Evolutionary conservation across 169 alveolate species (phyloP).

Genomic region (Plasmodium knowlesi): DNA sequence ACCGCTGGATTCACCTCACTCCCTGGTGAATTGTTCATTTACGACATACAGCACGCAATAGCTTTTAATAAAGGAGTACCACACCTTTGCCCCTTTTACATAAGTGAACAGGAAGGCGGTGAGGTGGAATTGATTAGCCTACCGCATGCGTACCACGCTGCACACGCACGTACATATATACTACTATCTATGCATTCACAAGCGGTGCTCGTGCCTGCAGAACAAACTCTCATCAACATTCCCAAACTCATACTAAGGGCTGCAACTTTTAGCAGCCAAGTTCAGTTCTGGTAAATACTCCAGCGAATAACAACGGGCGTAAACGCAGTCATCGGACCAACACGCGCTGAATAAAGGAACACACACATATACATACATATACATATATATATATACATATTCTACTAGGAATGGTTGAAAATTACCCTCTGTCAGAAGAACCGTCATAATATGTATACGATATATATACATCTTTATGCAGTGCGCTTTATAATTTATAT

Average conservation of each 20-base stretch:
- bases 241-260: not conserved
- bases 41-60: not conserved
- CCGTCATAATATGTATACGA: not conserved
- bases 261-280: not conserved
- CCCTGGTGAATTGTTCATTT: not conserved
- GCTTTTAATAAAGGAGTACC: not conserved
- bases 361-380: not conserved
- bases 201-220: not conserved
- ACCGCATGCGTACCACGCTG: not conserved
- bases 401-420: not conserved
- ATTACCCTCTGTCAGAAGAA: not conserved
- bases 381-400: no score
- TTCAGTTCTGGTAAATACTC: not conserved
- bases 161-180: no score
- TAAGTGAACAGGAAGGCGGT: not conserved
- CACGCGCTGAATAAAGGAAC: no score
- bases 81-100: not conserved
- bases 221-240: not conserved
- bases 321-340: not conserved
- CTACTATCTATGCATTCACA: not conserved
- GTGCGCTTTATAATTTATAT: not conserved
- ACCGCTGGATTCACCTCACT: not conserved
- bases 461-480: not conserved
- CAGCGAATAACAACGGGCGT: not conserved
- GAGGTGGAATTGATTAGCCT: not conserved